Base-by-base conservation (phyloP, 192 early-diverging fungal species). In the Bifiguratus adelaidae region DNA sequence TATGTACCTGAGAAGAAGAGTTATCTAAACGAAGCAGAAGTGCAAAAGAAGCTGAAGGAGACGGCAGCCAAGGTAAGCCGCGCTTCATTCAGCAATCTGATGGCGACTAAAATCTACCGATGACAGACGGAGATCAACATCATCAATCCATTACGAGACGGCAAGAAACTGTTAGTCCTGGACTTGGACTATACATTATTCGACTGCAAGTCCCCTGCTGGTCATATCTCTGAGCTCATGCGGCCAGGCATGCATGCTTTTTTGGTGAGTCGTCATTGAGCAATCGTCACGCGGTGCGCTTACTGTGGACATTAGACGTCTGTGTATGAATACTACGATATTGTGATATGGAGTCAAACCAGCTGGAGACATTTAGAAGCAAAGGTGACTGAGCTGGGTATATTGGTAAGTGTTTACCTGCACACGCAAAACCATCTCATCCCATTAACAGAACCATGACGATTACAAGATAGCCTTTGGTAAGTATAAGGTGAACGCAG, bases 321-420 rank as follows among this genome's bases (percentile, higher is more conserved):
- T 0, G 58, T 74, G 0, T 81, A 82, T 50, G 73, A 74, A 29
- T 61, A 78, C 50, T 88, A 83, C 44, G 85, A 85, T 48, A 65
- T 85, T 44, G 76, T 83, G 6, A 75, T 88, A 36, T 88, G 85
- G 85, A 80, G 79, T 50, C 85, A 88, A 54, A 88, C 85, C 0
- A 63, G 63, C 22, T 83, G 81, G 81, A 71, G 67, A 28, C 76
- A 71, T 11, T 56, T 88, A 7, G 81, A 88, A 42, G 74, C 77
- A 56, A 88, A 88, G 35, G 78, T 88, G 16, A 88, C 82, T 7
- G 61, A 81, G 24, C 56, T 83, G 54, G 83, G 83, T 18, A 65
- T 83, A 51, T 53, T 83, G 41, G 68, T 51, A 40, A 35, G 49
- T 7, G 8, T 1, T 4, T 2, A 18, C n/a, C 7, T 40, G 16